Conservation (phyloP, 2,329 filamentous ascomycete genomes). For the Neopestalotiopsis rosae region DNA sequence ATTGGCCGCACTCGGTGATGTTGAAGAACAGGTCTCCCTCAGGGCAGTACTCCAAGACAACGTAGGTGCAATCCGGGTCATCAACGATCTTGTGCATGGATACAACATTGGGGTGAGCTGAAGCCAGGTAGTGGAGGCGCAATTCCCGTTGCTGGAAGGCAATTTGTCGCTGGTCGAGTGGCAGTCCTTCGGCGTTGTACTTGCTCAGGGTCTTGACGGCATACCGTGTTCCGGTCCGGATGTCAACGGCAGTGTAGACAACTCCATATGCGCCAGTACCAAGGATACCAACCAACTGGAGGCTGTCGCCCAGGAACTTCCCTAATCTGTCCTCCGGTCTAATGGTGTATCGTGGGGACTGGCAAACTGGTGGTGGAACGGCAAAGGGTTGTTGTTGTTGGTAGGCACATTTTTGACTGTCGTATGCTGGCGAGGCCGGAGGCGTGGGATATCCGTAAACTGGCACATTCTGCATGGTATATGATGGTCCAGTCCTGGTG, state of each 20-base stretch:
- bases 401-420: slow-evolving; percentile 51
- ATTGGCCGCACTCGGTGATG: slow-evolving; percentile 94
- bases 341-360: slow-evolving; percentile 55
- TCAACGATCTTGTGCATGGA: slow-evolving; percentile 94
- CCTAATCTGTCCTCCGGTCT: slow-evolving; percentile 87
- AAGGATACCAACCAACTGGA: slow-evolving; percentile 84
- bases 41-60: slow-evolving; percentile 95
- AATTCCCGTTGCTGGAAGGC: slow-evolving; percentile 95
- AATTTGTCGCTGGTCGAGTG: slow-evolving; percentile 82
- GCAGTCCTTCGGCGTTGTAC: slow-evolving; percentile 71
- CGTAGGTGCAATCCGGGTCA: slow-evolving; percentile 89
- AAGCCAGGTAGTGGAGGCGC: slow-evolving; percentile 86
- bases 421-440: slow-evolving; percentile 61
- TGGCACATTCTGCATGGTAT: slow-evolving; percentile 66
- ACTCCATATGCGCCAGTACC: slow-evolving; percentile 96
- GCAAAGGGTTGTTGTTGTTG: slow-evolving; percentile 39
- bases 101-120: slow-evolving; percentile 89
- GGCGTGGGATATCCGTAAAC: slow-evolving; percentile 62
- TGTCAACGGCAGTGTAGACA: slow-evolving; percentile 87
- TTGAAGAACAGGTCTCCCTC: slow-evolving; percentile 97
- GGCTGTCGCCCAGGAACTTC: slow-evolving; percentile 78
- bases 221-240: slow-evolving; percentile 81
- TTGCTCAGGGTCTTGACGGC: slow-evolving; percentile 98
- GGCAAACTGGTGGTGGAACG: slow-evolving; percentile 42
- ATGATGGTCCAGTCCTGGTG: slow-evolving; percentile 34